Conservation (phyloP, 2,329 filamentous ascomycete genomes). For the Emericellopsis cladophorae region DNA sequence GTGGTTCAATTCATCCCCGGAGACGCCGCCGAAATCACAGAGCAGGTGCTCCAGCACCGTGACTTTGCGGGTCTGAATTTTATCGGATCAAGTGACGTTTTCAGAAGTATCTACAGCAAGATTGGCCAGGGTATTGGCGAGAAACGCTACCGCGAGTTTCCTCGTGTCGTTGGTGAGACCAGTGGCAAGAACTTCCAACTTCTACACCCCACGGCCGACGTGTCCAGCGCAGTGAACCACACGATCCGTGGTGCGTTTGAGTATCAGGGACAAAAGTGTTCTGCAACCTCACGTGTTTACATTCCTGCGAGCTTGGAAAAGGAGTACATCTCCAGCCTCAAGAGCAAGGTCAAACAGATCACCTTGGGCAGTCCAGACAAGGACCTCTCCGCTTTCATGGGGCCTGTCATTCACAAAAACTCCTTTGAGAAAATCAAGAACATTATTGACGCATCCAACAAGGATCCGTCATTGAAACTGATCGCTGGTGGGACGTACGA, state of each 20-base stretch:
- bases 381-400: slow-evolving; percentile 25
- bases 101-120: slow-evolving; percentile 14
- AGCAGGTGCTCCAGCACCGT: slow-evolving; percentile 13
- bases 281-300: slow-evolving; percentile 38
- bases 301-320: slow-evolving; percentile 32
- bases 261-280: slow-evolving; percentile 39
- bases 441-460: slow-evolving; percentile 30
- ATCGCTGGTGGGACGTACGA: slow-evolving; percentile 31
- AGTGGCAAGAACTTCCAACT: slow-evolving; percentile 40
- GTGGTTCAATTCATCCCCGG: slow-evolving; percentile 23
- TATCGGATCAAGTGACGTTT: slow-evolving; percentile 20
- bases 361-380: slow-evolving; percentile 16
- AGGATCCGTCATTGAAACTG: slow-evolving; percentile 26
- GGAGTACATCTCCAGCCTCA: slow-evolving; percentile 16
- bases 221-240: slow-evolving; percentile 29
- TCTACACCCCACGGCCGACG: slow-evolving; percentile 30
- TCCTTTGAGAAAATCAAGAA: slow-evolving; percentile 31
- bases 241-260: slow-evolving; percentile 36
- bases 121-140: slow-evolving; percentile 10
- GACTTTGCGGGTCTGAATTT: slow-evolving; percentile 22
- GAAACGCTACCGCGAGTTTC: slow-evolving; percentile 19
- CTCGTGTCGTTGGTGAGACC: slow-evolving; percentile 34
- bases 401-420: slow-evolving; percentile 33
- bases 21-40: slow-evolving; percentile 18
- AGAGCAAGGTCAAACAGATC: slow-evolving; percentile 5